Evolutionary conservation across 805 yeast species (phyloP).

Genomic region (Candida quercuum): DNA sequence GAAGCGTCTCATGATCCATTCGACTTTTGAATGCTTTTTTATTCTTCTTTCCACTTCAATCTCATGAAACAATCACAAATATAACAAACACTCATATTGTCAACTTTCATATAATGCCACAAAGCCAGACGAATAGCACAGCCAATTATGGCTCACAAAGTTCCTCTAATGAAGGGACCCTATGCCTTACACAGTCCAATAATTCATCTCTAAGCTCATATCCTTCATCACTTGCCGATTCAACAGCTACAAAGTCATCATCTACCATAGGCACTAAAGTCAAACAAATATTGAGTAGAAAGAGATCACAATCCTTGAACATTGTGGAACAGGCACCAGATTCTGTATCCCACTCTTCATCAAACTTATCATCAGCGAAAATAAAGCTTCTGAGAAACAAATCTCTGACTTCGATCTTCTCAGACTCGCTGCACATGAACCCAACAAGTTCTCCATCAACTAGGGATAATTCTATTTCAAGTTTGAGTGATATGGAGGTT

Average conservation of each 20-base stretch:
- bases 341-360: not conserved
- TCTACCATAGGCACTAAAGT: constrained; percentile 7
- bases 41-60: not conserved
- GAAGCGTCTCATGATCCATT: too few species aligned
- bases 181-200: constrained; percentile 17
- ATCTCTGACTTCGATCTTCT: constrained; percentile 9
- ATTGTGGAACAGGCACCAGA: not conserved
- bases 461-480: constrained; percentile 22
- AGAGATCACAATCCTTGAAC: constrained; percentile 13
- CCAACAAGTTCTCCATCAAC: constrained; percentile 5
- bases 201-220: constrained; percentile 20
- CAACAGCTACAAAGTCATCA: constrained; percentile 12
- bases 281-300: constrained; percentile 8
- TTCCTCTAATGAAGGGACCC: not conserved
- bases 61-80: too few species aligned
- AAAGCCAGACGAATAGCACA: not conserved
- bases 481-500: constrained; percentile 17
- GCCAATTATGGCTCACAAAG: not conserved
- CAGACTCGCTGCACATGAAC: not conserved
- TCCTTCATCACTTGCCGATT: constrained; percentile 17
- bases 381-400: constrained; percentile 5
- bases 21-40: too few species aligned
- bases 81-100: too few species aligned
- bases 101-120: not conserved
- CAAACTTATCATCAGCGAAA: not conserved